Evolutionary conservation across 805 yeast genomes (phyloP).

Genomic region (Lachancea lanzarotensis): DNA sequence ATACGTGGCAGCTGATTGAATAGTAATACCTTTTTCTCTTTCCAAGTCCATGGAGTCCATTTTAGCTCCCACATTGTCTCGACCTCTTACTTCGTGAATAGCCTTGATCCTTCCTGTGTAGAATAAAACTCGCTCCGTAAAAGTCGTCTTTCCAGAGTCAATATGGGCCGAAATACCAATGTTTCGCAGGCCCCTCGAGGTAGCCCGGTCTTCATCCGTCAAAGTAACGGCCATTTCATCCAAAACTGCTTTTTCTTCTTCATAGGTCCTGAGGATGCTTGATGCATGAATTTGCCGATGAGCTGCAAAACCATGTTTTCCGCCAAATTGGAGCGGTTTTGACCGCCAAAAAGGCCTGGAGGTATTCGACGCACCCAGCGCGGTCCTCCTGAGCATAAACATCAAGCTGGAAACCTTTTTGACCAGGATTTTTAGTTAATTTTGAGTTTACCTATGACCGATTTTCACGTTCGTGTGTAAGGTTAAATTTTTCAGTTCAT

Average conservation of each 20-base stretch:
- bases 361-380: neutral
- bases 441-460: neutral
- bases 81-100: conserved; percentile 93
- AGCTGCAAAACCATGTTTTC: neutral
- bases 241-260: conserved; percentile 64
- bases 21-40: conserved; percentile 97
- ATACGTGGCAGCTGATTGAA: conserved; percentile 97
- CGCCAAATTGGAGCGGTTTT: neutral
- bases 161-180: conserved; percentile 98
- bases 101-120: conserved; percentile 97
- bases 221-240: conserved; percentile 49
- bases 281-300: conserved; percentile 34
- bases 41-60: conserved; percentile 99
- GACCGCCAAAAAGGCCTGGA: neutral
- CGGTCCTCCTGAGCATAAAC: neutral
- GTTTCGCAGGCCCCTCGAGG: conserved; percentile 66
- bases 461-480: neutral
- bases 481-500: neutral
- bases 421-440: too few relatives aligned
- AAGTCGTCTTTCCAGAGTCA: conserved; percentile 96
- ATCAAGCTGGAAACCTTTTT: neutral
- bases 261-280: conserved; percentile 40
- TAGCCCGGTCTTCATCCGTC: conserved; percentile 44
- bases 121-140: conserved; percentile 92
- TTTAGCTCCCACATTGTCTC: conserved; percentile 97